phyloP scores from a whole-genome alignment of 257 asterid species.

The Verbena officinalis region DNA sequence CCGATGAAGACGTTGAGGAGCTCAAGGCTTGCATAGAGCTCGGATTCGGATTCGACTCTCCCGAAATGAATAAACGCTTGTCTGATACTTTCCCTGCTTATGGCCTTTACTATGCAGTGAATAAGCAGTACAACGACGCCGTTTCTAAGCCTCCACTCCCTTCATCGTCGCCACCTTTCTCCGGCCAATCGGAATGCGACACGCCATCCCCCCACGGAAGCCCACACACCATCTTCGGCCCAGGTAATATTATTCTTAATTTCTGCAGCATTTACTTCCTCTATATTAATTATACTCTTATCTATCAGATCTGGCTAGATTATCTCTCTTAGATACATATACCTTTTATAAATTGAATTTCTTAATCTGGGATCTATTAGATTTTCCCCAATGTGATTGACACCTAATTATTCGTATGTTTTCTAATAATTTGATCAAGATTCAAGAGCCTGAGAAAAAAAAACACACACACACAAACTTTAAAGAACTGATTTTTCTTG shows the following conservation, averaged over 20 bases:
- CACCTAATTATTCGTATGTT: too few species aligned
- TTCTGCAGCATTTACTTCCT: too few species aligned
- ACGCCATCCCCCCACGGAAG: constrained; percentile 52
- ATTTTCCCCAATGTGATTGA: not conserved
- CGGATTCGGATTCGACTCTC: constrained; percentile 75
- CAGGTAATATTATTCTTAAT: constrained; percentile 40
- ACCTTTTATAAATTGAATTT: not conserved
- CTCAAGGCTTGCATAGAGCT: constrained; percentile 77
- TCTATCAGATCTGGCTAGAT: too few species aligned
- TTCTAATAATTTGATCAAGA: too few species aligned
- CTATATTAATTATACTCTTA: too few species aligned
- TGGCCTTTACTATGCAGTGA: constrained; percentile 61
- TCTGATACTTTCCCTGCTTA: constrained; percentile 79
- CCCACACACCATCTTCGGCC: constrained; percentile 54
- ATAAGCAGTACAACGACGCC: constrained; percentile 51
- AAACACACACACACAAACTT: too few species aligned
- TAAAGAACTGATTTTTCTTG: too few species aligned
- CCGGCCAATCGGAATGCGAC: constrained; percentile 47
- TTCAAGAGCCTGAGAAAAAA: too few species aligned
- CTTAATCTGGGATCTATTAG: not conserved
- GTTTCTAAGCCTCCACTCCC: constrained; percentile 36
- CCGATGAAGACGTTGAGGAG: constrained; percentile 85
- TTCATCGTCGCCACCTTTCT: constrained; percentile 24
- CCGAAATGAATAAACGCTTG: constrained; percentile 66
- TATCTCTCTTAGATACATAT: too few species aligned